Conservation (phyloP, 768 basidiomycete species). For the Boletus insuetus region DNA sequence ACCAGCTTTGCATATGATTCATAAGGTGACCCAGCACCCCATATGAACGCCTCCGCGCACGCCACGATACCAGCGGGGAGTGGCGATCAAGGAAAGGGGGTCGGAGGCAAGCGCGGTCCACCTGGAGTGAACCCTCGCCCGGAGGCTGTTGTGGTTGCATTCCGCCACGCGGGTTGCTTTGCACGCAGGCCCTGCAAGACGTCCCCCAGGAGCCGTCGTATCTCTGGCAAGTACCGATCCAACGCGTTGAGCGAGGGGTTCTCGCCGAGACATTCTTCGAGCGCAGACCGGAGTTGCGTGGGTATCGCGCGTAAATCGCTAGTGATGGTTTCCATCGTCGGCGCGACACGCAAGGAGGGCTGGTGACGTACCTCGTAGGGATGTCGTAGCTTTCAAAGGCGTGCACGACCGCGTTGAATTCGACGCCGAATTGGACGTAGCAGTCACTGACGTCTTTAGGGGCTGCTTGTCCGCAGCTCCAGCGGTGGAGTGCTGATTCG, state of each 20-base stretch:
- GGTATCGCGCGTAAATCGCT: conserved; percentile 43
- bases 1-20: not conserved
- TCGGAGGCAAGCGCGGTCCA: not conserved
- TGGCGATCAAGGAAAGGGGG: conserved; percentile 10
- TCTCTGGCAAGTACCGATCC: conserved; percentile 37
- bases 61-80: not conserved
- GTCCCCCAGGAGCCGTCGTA: conserved; percentile 36
- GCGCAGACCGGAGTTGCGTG: conserved; percentile 35
- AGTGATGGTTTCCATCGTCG: not conserved
- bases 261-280: conserved; percentile 47
- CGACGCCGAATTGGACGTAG: conserved; percentile 85
- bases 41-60: not conserved
- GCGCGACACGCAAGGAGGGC: not conserved
- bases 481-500: conserved; percentile 66
- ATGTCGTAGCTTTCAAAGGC: conserved; percentile 77
- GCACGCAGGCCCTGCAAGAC: conserved; percentile 41
- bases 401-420: conserved; percentile 76
- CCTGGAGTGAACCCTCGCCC: not conserved
- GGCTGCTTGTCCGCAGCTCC: conserved; percentile 57
- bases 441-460: conserved; percentile 82
- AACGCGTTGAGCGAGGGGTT: conserved; percentile 33
- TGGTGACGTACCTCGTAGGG: conserved; percentile 61
- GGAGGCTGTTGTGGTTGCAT: conserved; percentile 1
- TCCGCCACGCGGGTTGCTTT: conserved; percentile 41
- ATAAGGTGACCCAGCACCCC: not conserved